Base-by-base conservation (phyloP, 306 rosid genomes). In the Prunus fruticosa region DNA sequence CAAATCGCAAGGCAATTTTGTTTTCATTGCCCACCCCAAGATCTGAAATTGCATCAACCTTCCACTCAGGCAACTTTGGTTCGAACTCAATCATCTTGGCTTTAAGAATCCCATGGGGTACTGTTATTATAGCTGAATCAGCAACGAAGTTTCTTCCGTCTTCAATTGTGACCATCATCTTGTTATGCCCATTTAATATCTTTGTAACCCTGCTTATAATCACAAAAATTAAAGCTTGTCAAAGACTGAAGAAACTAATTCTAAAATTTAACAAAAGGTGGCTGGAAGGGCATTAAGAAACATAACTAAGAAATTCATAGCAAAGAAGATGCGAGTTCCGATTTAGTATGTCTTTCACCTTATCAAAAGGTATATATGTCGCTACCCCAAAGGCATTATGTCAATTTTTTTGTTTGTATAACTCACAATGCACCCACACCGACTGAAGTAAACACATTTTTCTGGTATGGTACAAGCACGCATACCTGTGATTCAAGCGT, bases 1-100 rank as follows among this genome's bases (percentile, higher is more conserved):
- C 84, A 20, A 90, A 90, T 76, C 71, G 83, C 12, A 90, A 80
- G 38, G 93, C 96, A 64, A 90, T 76, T 80, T 90, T 90, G 71
- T 90, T 90, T 88, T 90, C 96, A 62, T 88, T 88, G 84, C 93
- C 96, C 73, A 90, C 90, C 54, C 96, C 96, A 76, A 90, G 88
- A 84, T 88, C 96, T 8, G 91, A 74, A 80, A 90, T 88, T 58
- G 96, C 96, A 3, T 84, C 76, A 66, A 86, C 78, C 78, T 90
- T 90, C 96, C 96, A 90, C 67, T 86, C 89, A 1, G 93, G 93
- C 57, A 90, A 82, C 56, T 82, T 82, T 13, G 96, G 96, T 73
- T 86, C 86, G 34, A 90, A 90, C 82, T 90, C 84, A 51, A 88
- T 90, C 64, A 88, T 68, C 43, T 85, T 88, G 79, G 96, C 96